Base-by-base conservation (phyloP, 495 filamentous ascomycete species). In the Staphylotrichum longicolle region DNA sequence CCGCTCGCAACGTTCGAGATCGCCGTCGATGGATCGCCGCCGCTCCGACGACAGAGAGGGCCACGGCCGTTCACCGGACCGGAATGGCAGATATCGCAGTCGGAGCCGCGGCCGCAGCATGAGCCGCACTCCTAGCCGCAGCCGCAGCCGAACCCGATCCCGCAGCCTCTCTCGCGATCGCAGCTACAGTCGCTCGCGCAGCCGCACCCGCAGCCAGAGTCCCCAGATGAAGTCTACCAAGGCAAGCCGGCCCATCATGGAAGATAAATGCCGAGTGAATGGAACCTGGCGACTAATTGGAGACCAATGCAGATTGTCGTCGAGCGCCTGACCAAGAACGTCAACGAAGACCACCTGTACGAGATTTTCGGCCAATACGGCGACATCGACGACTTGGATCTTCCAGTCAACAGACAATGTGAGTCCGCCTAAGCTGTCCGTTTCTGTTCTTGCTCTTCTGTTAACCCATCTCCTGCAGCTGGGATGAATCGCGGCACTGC, bases 331-430 rank as follows among this genome's bases (percentile, higher is more conserved):
- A 95, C 93, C 5, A 96, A 96, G 70, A 99, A 97, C 71, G 86
- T 99, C 65, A 93, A 88, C 54, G 91, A 91, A 65, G 82, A 80
- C 33, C 93, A 98, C 70, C 80, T 99, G 7, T 82, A 83, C 44
- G 94, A 99, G 67, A 96, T 99, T 54, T 99, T 99, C 71, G 88
- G 89, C 15, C 79, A 82, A 44, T 99, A 93, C 75, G 94, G 94
- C 37, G 80, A 84, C 7, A 96, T 99, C 62, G 81, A 87, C 61
- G 87, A 91, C 60, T 70, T 99, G 14, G 92, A 97, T 63, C 81
- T 99, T 64, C 94, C 95, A 0, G 83, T 96, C 70, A 96, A 96
- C 70, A 81, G 85, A 71, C 82, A 86, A 71, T 95, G 95, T 96
- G 80, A 72, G 86, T 65, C 37, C 4, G 34, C 40, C 33, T 27